Evolutionary conservation across 768 basidiomycete species (phyloP).

Genomic region (Tricholoma saponaceum): DNA sequence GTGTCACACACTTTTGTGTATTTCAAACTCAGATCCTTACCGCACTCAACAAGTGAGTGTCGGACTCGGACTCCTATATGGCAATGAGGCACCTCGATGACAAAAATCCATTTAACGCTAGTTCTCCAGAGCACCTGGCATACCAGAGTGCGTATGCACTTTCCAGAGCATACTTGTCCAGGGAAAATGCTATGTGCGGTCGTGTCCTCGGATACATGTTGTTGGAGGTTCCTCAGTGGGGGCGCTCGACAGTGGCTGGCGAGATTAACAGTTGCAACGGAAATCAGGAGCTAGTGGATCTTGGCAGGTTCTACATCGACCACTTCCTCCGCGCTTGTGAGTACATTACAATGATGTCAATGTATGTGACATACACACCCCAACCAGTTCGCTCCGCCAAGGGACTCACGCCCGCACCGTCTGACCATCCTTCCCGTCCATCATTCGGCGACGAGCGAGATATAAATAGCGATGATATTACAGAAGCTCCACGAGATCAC

Average conservation of each 20-base stretch:
- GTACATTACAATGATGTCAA: neutral
- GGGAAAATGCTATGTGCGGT: neutral
- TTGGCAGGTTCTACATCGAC: neutral
- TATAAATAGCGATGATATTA: neutral
- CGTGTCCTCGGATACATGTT: neutral
- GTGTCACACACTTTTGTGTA: no score
- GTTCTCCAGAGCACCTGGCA: neutral
- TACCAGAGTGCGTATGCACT: neutral
- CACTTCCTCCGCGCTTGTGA: neutral
- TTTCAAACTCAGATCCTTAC: no score
- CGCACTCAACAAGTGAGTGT: no score
- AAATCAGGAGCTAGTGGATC: neutral
- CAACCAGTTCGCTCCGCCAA: slow-evolving; percentile 11
- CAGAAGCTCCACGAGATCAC: slow-evolving; percentile 9
- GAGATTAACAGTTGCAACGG: neutral
- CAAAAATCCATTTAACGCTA: neutral
- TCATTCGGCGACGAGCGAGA: slow-evolving; percentile 13
- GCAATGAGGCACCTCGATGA: neutral
- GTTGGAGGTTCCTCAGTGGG: neutral
- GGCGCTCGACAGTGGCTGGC: neutral
- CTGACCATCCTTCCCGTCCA: slow-evolving; percentile 11
- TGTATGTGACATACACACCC: neutral
- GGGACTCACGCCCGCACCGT: slow-evolving; percentile 16
- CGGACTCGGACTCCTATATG: no score
- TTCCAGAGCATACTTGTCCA: neutral